Evolutionary conservation across 108 stramenopile species (phyloP).

Genomic region (Skeletonema menzelii): DNA sequence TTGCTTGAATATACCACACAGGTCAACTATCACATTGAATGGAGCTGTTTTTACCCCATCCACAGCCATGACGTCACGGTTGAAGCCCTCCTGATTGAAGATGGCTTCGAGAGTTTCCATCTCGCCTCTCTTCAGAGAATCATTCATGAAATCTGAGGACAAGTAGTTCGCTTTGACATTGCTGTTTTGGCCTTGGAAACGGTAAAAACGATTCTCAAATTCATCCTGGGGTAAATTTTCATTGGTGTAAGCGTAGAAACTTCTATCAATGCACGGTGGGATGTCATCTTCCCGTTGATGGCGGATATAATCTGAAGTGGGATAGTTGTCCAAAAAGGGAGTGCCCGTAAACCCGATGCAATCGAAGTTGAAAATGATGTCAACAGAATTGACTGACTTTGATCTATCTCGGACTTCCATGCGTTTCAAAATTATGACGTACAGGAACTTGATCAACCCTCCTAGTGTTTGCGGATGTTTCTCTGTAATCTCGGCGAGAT

Average conservation of each 20-base stretch:
- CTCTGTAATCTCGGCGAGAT: slow-evolving; percentile 51
- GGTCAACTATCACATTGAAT: slow-evolving; percentile 55
- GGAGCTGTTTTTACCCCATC: slow-evolving; percentile 20
- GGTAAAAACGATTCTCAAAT: slow-evolving; percentile 40
- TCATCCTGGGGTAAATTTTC: slow-evolving; percentile 26
- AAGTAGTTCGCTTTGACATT: slow-evolving; percentile 47
- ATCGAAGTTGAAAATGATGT: slow-evolving; percentile 62
- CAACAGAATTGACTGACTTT: slow-evolving; percentile 51
- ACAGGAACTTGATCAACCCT: slow-evolving; percentile 52
- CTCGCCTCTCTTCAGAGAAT: slow-evolving; percentile 41
- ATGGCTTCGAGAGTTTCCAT: slow-evolving; percentile 51
- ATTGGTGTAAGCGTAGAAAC: slow-evolving; percentile 54
- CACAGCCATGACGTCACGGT: background rate
- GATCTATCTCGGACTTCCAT: slow-evolving; percentile 60
- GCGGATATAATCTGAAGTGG: slow-evolving; percentile 55
- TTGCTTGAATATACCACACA: slow-evolving; percentile 60
- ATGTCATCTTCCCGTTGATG: slow-evolving; percentile 50
- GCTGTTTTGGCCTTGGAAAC: slow-evolving; percentile 55
- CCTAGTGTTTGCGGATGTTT: slow-evolving; percentile 44
- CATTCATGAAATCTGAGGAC: slow-evolving; percentile 54
- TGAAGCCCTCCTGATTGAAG: slow-evolving; percentile 24
- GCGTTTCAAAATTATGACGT: slow-evolving; percentile 51
- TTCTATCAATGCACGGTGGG: slow-evolving; percentile 52
- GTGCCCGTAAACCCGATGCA: slow-evolving; percentile 60
- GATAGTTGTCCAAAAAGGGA: slow-evolving; percentile 59